phyloP scores from a whole-genome alignment of 169 alveolate genomes.

The Plasmodium fragile region DNA sequence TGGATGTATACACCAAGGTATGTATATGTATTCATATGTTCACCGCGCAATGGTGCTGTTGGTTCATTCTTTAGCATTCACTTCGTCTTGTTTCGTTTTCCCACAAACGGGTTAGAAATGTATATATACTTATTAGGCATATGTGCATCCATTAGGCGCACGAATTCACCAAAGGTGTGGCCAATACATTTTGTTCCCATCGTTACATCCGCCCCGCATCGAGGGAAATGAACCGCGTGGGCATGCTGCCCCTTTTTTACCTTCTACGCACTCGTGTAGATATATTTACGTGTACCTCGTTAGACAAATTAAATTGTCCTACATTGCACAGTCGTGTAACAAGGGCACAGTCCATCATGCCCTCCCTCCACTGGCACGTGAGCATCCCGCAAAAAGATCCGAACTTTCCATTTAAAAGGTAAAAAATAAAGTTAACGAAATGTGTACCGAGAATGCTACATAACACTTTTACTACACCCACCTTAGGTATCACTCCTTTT shows the following conservation, averaged over 20 bases:
- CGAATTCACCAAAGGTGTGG: neutral
- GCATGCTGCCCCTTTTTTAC: neutral
- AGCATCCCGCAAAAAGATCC: neutral
- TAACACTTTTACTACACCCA: neutral
- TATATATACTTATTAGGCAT: neutral
- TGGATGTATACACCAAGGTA: neutral
- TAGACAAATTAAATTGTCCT: neutral
- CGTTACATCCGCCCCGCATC: neutral
- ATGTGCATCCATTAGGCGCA: neutral
- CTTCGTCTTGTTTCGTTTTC: neutral
- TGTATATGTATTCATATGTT: neutral
- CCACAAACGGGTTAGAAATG: neutral
- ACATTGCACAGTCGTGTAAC: neutral
- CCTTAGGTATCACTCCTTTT: neutral
- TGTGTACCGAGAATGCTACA: neutral
- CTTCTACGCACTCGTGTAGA: neutral
- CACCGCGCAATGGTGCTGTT: neutral
- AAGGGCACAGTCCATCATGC: neutral
- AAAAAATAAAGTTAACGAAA: neutral
- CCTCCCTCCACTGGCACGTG: neutral
- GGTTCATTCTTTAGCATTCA: neutral
- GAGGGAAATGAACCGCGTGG: neutral
- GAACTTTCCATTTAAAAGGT: neutral
- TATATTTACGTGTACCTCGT: neutral
- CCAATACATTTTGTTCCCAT: neutral